Percentiles rank a stretch among this genome's conserved stretches.
Conservation (phyloP, 257 asterid genomes). For the Primulina eburnea region DNA sequence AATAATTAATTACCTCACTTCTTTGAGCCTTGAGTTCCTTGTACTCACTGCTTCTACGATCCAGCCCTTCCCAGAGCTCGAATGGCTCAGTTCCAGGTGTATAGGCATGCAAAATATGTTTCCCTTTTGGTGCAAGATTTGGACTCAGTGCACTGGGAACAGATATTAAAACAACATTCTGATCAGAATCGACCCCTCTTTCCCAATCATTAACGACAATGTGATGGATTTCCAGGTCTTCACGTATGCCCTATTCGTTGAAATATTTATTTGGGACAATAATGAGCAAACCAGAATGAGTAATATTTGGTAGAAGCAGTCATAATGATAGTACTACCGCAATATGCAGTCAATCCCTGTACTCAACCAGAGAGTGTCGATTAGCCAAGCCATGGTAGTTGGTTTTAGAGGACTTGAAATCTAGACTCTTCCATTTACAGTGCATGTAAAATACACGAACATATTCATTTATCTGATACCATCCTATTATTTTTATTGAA, state of each 20-base stretch:
- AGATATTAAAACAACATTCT: conserved; percentile 84
- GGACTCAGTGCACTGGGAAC: conserved; percentile 82
- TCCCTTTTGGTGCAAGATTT: conserved; percentile 87
- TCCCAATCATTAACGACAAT: conserved; percentile 93
- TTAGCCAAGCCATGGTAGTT: neutral
- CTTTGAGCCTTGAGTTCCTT: conserved; percentile 84
- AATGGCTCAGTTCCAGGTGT: conserved; percentile 95
- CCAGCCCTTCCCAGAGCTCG: conserved; percentile 86
- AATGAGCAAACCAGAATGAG: neutral
- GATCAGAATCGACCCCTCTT: conserved; percentile 93
- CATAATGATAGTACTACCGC: neutral
- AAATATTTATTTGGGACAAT: conserved; percentile 11
- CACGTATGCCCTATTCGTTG: conserved; percentile 54
- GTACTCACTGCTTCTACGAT: conserved; percentile 73
- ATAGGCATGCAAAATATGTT: conserved; percentile 83
- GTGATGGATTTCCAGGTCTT: conserved; percentile 89
- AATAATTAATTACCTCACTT: conserved; percentile 59
- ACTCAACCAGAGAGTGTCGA: neutral
- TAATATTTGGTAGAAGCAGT: neutral
- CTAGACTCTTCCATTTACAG: neutral
- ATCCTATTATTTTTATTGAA: neutral
- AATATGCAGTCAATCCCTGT: neutral
- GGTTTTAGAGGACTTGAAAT: neutral
- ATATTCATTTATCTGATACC: no score
- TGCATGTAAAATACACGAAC: neutral